Evolutionary conservation across 345 rosid genomes (phyloP).

Genomic region (Cardiospermum halicacabum): DNA sequence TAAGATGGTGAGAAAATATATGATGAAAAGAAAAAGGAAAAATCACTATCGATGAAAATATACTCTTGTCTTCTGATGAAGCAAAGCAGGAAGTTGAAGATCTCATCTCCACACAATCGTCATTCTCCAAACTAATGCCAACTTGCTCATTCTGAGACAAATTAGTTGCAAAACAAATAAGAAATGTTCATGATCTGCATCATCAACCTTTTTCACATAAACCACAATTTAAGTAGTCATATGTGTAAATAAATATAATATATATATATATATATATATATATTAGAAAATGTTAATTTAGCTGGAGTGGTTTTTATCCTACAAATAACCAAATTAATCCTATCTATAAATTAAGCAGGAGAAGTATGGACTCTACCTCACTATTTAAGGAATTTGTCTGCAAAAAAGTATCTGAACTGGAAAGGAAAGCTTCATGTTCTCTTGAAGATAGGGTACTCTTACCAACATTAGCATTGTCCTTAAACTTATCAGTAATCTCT

Average conservation of each 20-base stretch:
- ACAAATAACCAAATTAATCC: background rate
- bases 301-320: background rate
- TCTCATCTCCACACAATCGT: conserved; percentile 16
- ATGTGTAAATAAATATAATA: too few relatives aligned
- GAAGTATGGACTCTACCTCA: conserved; percentile 17
- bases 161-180: conserved; percentile 15
- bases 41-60: background rate
- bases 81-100: conserved; percentile 18
- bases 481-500: conserved; percentile 6
- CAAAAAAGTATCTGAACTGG: conserved; percentile 17
- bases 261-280: too few relatives aligned
- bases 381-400: conserved; percentile 20
- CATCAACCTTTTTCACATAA: background rate
- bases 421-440: conserved; percentile 10
- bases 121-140: conserved; percentile 22
- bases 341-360: conserved; percentile 7
- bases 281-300: too few relatives aligned
- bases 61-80: conserved; percentile 19
- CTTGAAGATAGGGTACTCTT: conserved; percentile 1
- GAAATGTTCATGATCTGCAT: conserved; percentile 1
- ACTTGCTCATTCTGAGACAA: conserved; percentile 30
- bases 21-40: background rate
- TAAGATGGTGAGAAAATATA: conserved; percentile 12
- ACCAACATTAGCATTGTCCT: conserved; percentile 19
- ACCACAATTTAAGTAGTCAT: background rate